These are phyloP conservation scores for Yamadazyma akitaensis DNA, from an alignment of 805 yeast species.

Conservation along the genomic window DNA sequence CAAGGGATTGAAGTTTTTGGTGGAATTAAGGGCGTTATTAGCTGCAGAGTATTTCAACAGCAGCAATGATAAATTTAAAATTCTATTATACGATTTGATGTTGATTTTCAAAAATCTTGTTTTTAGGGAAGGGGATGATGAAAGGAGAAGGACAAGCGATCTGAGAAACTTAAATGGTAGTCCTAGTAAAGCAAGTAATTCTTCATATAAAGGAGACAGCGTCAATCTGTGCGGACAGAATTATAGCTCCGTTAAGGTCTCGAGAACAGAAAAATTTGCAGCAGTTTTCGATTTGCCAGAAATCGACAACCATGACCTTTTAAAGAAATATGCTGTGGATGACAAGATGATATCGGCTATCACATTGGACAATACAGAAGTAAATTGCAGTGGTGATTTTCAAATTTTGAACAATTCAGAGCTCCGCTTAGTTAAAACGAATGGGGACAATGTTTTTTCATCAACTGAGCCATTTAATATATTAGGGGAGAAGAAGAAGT, in stretches of 20 bases:
- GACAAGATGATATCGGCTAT: constrained; percentile 16
- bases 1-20: constrained; percentile 45
- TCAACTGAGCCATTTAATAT: constrained; percentile 12
- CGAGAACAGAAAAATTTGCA: constrained; percentile 3
- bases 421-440: constrained; percentile 18
- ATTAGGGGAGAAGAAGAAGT: constrained; percentile 8
- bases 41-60: constrained; percentile 37
- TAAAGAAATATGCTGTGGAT: constrained; percentile 8
- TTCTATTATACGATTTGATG: constrained; percentile 57
- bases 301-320: constrained; percentile 5
- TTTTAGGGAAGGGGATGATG: not conserved
- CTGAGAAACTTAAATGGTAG: not conserved
- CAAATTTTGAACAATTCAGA: constrained; percentile 28
- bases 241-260: no score
- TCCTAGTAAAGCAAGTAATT: not conserved
- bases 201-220: not conserved
- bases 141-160: not conserved
- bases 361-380: constrained; percentile 31
- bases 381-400: constrained; percentile 29
- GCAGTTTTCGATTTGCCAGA: constrained; percentile 9
- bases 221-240: not conserved
- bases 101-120: constrained; percentile 47
- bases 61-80: constrained; percentile 46
- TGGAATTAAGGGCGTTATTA: constrained; percentile 45
- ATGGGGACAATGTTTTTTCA: constrained; percentile 4